Evolutionary conservation across 1,284 basidiomycete genomes (phyloP).

Genomic region (Naganishia cerealis): DNA sequence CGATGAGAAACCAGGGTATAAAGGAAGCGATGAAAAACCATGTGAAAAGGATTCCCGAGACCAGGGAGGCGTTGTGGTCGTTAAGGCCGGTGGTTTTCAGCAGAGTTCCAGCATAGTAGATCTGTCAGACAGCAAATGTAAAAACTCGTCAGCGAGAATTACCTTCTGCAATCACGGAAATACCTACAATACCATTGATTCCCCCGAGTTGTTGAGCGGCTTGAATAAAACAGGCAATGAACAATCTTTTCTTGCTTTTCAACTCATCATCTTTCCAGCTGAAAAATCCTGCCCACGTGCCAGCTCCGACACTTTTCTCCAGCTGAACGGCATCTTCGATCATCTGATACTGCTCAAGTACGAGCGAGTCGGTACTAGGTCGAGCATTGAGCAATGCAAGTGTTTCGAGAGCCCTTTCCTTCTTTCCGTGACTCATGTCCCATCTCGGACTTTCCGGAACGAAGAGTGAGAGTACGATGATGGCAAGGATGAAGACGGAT

Average conservation of each 20-base stretch:
- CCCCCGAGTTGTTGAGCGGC: slow-evolving; percentile 51
- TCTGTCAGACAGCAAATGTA: slow-evolving; percentile 6
- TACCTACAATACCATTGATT: slow-evolving; percentile 45
- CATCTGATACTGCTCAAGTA: slow-evolving; percentile 40
- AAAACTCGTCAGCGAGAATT: background rate
- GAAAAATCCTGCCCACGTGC: slow-evolving; percentile 44
- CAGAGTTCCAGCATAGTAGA: slow-evolving; percentile 31
- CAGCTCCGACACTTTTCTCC: slow-evolving; percentile 40
- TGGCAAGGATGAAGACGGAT: slow-evolving; percentile 41
- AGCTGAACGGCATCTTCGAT: slow-evolving; percentile 42
- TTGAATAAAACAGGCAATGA: slow-evolving; percentile 51
- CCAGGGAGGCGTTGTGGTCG: slow-evolving; percentile 37
- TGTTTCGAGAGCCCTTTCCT: slow-evolving; percentile 39
- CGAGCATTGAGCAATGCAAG: slow-evolving; percentile 40
- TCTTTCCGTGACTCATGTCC: slow-evolving; percentile 41
- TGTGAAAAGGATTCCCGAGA: slow-evolving; percentile 47
- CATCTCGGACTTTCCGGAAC: slow-evolving; percentile 48
- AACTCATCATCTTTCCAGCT: slow-evolving; percentile 40
- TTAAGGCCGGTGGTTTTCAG: slow-evolving; percentile 29
- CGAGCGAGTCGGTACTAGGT: slow-evolving; percentile 34
- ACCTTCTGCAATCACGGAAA: slow-evolving; percentile 12
- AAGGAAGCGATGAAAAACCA: slow-evolving; percentile 49
- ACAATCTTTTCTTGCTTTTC: slow-evolving; percentile 43
- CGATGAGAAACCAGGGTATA: slow-evolving; percentile 48
- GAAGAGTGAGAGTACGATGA: slow-evolving; percentile 38